Conservation (phyloP, 2,329 filamentous ascomycete species). For the Chrysoporthe cubensis region DNA sequence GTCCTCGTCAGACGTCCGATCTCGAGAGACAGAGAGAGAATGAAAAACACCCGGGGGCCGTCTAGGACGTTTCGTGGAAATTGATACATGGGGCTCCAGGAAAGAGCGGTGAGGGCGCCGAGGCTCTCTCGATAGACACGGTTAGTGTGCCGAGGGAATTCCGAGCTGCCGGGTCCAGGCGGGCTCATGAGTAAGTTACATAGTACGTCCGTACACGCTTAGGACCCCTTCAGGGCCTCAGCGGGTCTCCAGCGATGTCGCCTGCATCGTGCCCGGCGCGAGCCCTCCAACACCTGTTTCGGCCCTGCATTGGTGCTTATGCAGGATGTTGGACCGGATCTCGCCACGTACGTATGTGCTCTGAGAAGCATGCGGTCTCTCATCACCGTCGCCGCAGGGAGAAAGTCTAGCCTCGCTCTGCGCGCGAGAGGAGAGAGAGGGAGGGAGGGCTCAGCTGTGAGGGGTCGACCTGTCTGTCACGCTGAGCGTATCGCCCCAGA, state of each 20-base stretch:
- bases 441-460: too few species aligned
- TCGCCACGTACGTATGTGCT: neutral
- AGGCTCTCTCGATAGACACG: neutral
- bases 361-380: neutral
- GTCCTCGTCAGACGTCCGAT: neutral
- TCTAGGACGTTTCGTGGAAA: slow-evolving; percentile 11
- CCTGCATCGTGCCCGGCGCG: slow-evolving; percentile 15
- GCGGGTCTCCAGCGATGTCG: slow-evolving; percentile 11
- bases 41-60: neutral
- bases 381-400: neutral
- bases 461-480: neutral
- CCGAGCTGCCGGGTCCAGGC: neutral
- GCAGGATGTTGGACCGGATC: neutral
- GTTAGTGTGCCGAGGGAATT: slow-evolving; percentile 11
- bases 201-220: neutral
- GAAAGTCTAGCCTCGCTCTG: neutral
- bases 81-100: neutral
- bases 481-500: neutral
- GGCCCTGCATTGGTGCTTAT: slow-evolving; percentile 26
- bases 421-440: neutral
- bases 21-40: too few species aligned
- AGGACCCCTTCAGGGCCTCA: slow-evolving; percentile 7
- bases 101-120: slow-evolving; percentile 1
- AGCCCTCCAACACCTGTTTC: slow-evolving; percentile 24
- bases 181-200: neutral